A percentile compares a stretch with the other conserved stretches of the same genome.
Conservation (phyloP, 1,139 yeast genomes). For the Candida tropicalis region DNA sequence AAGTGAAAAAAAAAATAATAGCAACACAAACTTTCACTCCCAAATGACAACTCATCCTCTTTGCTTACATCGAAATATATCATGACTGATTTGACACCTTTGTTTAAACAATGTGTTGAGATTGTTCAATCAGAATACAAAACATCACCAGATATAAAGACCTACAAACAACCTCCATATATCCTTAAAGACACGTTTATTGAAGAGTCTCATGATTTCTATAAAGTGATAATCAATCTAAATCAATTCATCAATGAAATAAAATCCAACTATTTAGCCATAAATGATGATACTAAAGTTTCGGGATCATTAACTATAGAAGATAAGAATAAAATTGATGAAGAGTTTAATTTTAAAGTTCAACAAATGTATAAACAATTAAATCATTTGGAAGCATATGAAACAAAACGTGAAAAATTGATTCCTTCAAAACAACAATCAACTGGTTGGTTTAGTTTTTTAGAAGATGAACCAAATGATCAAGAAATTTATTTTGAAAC, state of each 20-base stretch:
- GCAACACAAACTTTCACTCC: background rate
- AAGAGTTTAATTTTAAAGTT: conserved; percentile 52
- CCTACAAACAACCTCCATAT: conserved; percentile 16
- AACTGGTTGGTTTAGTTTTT: conserved; percentile 26
- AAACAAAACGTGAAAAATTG: conserved; percentile 40
- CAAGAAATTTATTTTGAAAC: conserved; percentile 29
- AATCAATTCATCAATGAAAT: conserved; percentile 41
- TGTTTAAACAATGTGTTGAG: conserved; percentile 51
- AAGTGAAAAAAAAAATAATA: background rate
- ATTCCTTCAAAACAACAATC: conserved; percentile 13
- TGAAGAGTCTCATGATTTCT: conserved; percentile 51
- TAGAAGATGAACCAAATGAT: conserved; percentile 29
- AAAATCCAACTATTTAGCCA: conserved; percentile 47
- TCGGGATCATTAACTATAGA: conserved; percentile 33
- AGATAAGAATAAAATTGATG: conserved; percentile 58
- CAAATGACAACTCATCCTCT: background rate
- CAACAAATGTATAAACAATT: conserved; percentile 55
- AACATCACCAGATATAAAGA: conserved; percentile 7
- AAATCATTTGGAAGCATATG: conserved; percentile 53
- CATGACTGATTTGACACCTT: conserved; percentile 60
- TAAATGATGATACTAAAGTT: conserved; percentile 28
- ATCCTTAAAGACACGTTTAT: conserved; percentile 51
- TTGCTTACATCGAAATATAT: too few species aligned
- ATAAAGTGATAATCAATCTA: conserved; percentile 41
- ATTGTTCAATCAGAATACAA: conserved; percentile 40